Base-by-base conservation (phyloP, 1,139 yeast species). In the Nakaseomyces delphensis region DNA sequence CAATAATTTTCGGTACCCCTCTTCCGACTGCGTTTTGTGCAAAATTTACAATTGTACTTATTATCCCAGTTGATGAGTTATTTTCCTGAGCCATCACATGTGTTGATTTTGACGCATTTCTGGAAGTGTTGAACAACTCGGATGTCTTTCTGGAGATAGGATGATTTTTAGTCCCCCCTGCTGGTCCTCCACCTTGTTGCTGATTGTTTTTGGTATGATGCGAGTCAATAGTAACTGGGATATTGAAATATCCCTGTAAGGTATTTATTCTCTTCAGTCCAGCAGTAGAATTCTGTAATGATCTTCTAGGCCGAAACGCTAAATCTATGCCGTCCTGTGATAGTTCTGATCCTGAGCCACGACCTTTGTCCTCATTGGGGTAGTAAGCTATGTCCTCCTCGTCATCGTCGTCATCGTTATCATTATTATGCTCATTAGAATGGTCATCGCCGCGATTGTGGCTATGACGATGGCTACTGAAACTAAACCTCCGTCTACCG, bases 11-110 rank as follows among this genome's bases (percentile, higher is more conserved):
- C 10, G 57, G 55, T 10, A 51, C 44, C 7, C 35, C 35, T 42
- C 49, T 55, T 2, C 47, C 45, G 1, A 53, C 51, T 1, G 57
- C 57, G 21, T 44, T 52, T 27, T 53, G 58, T 9, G 56, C 56
- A 25, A 54, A 39, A 11, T 54, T 48, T 27, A 52, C 31, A 14
- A 54, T 41, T 1, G 58, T 46, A 18, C 49, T 48, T 4, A 54
- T 25, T 9, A 52, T 38, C 13, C 52, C 44, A 23, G 38, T 43
- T 2, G 53, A 46, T 16, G 44, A 45, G 13, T 44, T 46, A 14
- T 20, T 33, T 20, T 33, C 37, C 27, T 33, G 37, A 3, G 11
- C 4, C 25, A 20, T 33, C 1, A 21, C 16, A n/a, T 33, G 37
- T 33, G 37, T 20, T 7, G 27, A 11, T 33, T 33, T 41, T 27